Evolutionary conservation across 2,329 filamentous ascomycete species (phyloP).

Genomic region (Alternaria viburni): DNA sequence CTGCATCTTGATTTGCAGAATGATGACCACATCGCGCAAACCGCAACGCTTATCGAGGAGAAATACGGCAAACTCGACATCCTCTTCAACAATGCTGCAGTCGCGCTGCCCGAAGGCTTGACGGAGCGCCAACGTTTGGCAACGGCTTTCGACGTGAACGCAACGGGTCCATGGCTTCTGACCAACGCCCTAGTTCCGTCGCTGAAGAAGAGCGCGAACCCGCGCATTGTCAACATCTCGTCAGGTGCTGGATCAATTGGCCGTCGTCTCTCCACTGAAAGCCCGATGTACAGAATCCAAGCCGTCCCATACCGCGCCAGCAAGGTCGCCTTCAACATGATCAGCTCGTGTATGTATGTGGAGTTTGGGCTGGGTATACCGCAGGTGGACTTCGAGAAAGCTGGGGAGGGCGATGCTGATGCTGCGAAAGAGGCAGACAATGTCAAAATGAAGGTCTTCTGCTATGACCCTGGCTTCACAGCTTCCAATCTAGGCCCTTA

Average conservation of each 20-base stretch:
- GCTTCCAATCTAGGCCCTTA: conserved; percentile 40
- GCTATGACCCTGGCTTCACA: conserved; percentile 50
- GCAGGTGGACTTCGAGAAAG: conserved; percentile 9
- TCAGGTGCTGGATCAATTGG: conserved; percentile 45
- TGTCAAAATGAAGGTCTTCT: conserved; percentile 45
- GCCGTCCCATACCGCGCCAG: conserved; percentile 43
- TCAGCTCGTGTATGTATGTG: conserved; percentile 40
- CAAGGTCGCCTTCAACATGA: conserved; percentile 51
- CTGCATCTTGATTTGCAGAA: conserved; percentile 53
- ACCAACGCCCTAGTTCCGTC: conserved; percentile 25
- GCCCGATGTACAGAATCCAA: conserved; percentile 34
- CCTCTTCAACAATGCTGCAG: conserved; percentile 50
- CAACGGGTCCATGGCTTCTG: conserved; percentile 34
- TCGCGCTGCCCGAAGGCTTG: conserved; percentile 22
- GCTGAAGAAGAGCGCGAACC: conserved; percentile 23
- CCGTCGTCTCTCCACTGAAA: conserved; percentile 31
- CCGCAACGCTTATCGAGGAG: conserved; percentile 35
- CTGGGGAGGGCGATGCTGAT: neutral
- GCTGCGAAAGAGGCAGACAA: conserved; percentile 9
- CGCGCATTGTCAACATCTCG: conserved; percentile 47
- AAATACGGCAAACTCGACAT: conserved; percentile 46
- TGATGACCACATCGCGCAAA: conserved; percentile 51
- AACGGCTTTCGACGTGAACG: conserved; percentile 37
- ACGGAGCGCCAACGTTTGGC: conserved; percentile 36
- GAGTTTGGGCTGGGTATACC: conserved; percentile 32